These are phyloP conservation scores for Penicillium waksmanii DNA, from an alignment of 495 filamentous ascomycete species.

Conservation along the genomic window DNA sequence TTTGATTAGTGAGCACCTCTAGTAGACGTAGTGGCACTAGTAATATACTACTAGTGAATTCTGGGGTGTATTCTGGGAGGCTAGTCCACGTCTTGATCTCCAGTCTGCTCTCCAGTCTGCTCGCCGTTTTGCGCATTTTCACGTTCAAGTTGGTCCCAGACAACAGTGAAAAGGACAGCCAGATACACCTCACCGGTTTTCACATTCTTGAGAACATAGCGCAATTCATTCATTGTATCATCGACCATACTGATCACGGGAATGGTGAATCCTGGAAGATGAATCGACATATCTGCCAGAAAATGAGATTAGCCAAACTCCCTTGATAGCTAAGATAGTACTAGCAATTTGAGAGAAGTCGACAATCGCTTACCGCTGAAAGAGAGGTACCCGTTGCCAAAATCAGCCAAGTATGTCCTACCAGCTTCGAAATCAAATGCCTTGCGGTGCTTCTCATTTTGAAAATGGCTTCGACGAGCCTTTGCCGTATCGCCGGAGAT, in stretches of 20 bases:
- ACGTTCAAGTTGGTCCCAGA: slow-evolving; percentile 27
- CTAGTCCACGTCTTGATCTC: not conserved
- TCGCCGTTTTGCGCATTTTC: not conserved
- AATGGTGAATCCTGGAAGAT: slow-evolving; percentile 76
- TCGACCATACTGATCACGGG: slow-evolving; percentile 82
- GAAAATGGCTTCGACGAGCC: slow-evolving; percentile 67
- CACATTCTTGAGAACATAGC: slow-evolving; percentile 85
- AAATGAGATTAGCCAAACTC: not conserved
- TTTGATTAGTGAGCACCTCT: not conserved
- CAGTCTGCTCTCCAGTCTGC: not conserved
- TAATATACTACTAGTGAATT: not conserved
- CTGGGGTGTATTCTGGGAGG: not conserved
- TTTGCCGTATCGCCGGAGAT: slow-evolving; percentile 56
- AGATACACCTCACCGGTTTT: slow-evolving; percentile 71
- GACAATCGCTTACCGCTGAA: slow-evolving; percentile 62
- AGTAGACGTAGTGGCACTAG: not conserved
- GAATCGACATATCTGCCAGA: slow-evolving; percentile 67
- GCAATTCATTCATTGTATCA: slow-evolving; percentile 73
- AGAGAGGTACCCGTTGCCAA: slow-evolving; percentile 90
- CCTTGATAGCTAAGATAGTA: not conserved
- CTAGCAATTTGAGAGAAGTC: not conserved
- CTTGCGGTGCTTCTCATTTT: slow-evolving; percentile 48
- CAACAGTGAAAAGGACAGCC: slow-evolving; percentile 76
- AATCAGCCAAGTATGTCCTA: slow-evolving; percentile 73
- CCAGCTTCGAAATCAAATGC: slow-evolving; percentile 61